A percentile compares a stretch with the other conserved stretches of the same genome.
phyloP scores from a whole-genome alignment of 768 basidiomycete species.

The Mycena capillaripes region DNA sequence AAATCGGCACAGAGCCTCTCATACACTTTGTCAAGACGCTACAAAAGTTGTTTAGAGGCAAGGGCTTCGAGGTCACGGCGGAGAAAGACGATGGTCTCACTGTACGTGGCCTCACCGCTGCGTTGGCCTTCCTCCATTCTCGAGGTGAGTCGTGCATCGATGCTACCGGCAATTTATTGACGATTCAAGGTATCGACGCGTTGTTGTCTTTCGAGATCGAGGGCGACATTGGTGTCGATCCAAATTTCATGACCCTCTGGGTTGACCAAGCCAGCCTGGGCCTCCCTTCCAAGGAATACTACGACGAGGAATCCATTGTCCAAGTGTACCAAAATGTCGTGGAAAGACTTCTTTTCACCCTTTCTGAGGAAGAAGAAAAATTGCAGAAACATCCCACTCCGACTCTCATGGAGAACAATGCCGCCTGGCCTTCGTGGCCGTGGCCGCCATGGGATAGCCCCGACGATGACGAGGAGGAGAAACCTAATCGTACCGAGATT shows the following conservation, averaged over 20 bases:
- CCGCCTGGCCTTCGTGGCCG: conserved; percentile 85
- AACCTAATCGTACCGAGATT: conserved; percentile 66
- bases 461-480: conserved; percentile 64
- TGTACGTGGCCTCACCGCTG: conserved; percentile 81
- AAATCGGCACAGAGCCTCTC: conserved; percentile 80
- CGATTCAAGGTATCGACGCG: conserved; percentile 73
- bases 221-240: conserved; percentile 89
- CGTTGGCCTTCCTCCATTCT: conserved; percentile 89
- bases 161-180: not conserved
- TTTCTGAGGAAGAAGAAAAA: conserved; percentile 67
- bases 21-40: conserved; percentile 75
- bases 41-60: conserved; percentile 69
- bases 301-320: conserved; percentile 79
- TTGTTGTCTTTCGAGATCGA: conserved; percentile 89
- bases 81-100: conserved; percentile 50
- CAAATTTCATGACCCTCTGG: conserved; percentile 89
- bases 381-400: conserved; percentile 25
- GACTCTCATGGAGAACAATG: conserved; percentile 47
- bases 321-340: conserved; percentile 80
- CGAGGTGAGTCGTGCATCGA: conserved; percentile 64
- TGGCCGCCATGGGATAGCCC: conserved; percentile 89
- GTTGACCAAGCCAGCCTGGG: conserved; percentile 86
- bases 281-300: conserved; percentile 96
- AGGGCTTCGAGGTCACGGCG: conserved; percentile 55
- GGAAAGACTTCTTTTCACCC: conserved; percentile 71